These are phyloP conservation scores for Fusarium euwallaceae DNA, from an alignment of 2,329 filamentous ascomycete species.

Conservation along the genomic window DNA sequence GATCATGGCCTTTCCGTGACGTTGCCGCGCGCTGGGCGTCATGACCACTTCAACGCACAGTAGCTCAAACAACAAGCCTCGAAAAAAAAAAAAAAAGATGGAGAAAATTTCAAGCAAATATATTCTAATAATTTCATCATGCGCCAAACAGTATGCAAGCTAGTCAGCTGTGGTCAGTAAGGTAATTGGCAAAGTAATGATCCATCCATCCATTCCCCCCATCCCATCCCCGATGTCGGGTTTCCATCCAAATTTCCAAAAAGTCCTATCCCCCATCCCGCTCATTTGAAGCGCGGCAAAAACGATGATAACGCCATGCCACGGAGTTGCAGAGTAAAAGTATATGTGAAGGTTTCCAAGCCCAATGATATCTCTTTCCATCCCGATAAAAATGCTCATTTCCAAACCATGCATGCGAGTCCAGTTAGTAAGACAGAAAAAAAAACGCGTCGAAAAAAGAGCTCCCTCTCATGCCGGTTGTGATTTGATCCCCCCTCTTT, in stretches of 20 bases:
- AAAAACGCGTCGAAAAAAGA: constrained; percentile 28
- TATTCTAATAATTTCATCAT: too few relatives aligned
- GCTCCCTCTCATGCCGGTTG: constrained; percentile 27
- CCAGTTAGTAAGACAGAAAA: constrained; percentile 18
- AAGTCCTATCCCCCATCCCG: background rate
- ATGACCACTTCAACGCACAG: too few relatives aligned
- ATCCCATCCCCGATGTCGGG: background rate
- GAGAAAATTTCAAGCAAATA: too few relatives aligned
- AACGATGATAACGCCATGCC: constrained; percentile 39
- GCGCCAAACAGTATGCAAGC: too few relatives aligned
- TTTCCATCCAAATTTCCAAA: constrained; percentile 1
- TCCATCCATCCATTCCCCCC: background rate
- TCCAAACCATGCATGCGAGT: constrained; percentile 40
- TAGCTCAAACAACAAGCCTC: too few relatives aligned
- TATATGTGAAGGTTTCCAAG: constrained; percentile 19
- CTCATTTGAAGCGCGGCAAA: constrained; percentile 18
- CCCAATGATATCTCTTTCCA: constrained; percentile 36
- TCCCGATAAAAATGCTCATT: constrained; percentile 38
- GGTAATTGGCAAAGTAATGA: too few relatives aligned
- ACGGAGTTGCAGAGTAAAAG: constrained; percentile 23
- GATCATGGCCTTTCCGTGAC: too few relatives aligned
- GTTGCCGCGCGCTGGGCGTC: too few relatives aligned
- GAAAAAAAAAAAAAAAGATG: too few relatives aligned
- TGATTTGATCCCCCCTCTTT: constrained; percentile 22
- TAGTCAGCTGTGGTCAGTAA: too few relatives aligned